Percentiles rank a stretch among this genome's conserved stretches.
phyloP scores from a whole-genome alignment of 2,329 filamentous ascomycete genomes.

The Penicillium palitans region DNA sequence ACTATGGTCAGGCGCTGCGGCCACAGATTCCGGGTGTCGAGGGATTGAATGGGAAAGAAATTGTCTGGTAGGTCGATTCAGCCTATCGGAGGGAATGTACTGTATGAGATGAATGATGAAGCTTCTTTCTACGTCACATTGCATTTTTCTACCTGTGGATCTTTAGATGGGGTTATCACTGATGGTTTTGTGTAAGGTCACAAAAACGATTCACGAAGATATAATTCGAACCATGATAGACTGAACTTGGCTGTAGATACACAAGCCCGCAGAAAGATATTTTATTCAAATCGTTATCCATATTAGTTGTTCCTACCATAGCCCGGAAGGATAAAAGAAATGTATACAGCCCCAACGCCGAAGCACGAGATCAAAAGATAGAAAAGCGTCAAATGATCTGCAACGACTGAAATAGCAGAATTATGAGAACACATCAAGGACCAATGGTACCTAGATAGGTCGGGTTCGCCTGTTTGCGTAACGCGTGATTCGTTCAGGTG shows the following conservation, averaged over 20 bases:
- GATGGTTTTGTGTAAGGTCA: constrained; percentile 14
- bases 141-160: neutral
- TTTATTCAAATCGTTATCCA: neutral
- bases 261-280: neutral
- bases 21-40: constrained; percentile 37
- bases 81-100: constrained; percentile 10
- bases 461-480: neutral
- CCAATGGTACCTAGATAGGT: neutral
- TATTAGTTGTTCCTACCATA: constrained; percentile 13
- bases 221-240: constrained; percentile 7
- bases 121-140: neutral
- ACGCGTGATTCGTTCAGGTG: neutral
- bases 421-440: neutral
- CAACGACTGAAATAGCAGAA: neutral
- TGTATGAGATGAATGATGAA: constrained; percentile 16
- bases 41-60: constrained; percentile 41
- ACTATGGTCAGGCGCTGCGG: constrained; percentile 65
- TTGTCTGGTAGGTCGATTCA: constrained; percentile 31
- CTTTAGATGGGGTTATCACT: neutral
- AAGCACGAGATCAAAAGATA: neutral
- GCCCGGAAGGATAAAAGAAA: neutral
- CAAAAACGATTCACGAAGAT: constrained; percentile 14
- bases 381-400: constrained; percentile 5
- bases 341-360: constrained; percentile 12
- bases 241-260: neutral